Conservation (phyloP, 208 protist species). For the Wallacemonas rigidus region DNA sequence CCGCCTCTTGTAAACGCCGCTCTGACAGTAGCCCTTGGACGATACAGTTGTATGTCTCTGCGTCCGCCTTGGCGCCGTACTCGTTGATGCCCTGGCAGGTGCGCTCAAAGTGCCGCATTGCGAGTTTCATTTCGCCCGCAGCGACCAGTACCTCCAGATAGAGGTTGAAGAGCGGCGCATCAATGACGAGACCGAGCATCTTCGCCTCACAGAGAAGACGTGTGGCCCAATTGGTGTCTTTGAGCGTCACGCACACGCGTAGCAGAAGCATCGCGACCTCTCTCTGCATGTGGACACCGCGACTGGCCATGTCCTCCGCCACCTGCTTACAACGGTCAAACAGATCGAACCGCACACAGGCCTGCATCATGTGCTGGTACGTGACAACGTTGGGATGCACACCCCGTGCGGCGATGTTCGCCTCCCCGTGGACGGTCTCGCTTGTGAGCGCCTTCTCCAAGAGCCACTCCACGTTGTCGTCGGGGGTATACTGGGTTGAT, state of each 20-base stretch:
- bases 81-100: slow-evolving; percentile 72
- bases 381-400: slow-evolving; percentile 76
- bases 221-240: slow-evolving; percentile 49
- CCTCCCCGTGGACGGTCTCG: slow-evolving; percentile 43
- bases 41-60: slow-evolving; percentile 76
- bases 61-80: slow-evolving; percentile 61
- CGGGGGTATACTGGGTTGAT: slow-evolving; percentile 4
- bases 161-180: slow-evolving; percentile 66
- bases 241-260: slow-evolving; percentile 42
- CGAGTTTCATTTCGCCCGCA: slow-evolving; percentile 31
- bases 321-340: slow-evolving; percentile 45
- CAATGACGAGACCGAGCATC: slow-evolving; percentile 37
- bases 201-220: slow-evolving; percentile 60
- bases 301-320: slow-evolving; percentile 40
- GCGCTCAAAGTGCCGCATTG: slow-evolving; percentile 48
- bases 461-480: slow-evolving; percentile 15
- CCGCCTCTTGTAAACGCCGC: slow-evolving; percentile 29
- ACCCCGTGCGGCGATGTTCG: slow-evolving; percentile 52
- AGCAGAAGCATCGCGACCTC: slow-evolving; percentile 61
- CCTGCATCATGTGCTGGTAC: slow-evolving; percentile 67
- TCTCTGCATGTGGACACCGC: slow-evolving; percentile 35
- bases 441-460: slow-evolving; percentile 61
- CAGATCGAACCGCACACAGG: slow-evolving; percentile 46
- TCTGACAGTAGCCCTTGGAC: slow-evolving; percentile 44
- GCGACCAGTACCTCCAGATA: slow-evolving; percentile 78